Evolutionary conservation across 495 filamentous ascomycete species (phyloP).

Genomic region (Penicillium mononematosum): DNA sequence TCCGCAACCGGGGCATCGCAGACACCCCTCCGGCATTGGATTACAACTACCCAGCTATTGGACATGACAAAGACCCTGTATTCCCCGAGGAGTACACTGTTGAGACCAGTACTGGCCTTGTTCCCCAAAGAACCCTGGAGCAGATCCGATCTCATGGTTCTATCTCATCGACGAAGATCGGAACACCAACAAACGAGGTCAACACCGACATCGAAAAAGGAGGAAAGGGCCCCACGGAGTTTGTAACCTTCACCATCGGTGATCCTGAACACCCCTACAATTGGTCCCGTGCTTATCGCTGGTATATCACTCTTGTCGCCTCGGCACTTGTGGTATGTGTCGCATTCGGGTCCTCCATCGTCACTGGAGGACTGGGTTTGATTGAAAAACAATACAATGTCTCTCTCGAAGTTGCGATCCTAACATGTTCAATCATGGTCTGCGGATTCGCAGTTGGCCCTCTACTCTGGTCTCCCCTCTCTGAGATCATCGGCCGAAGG

Average conservation of each 20-base stretch:
- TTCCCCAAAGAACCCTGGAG: conserved; percentile 29
- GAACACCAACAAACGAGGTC: not conserved
- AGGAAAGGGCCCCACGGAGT: conserved; percentile 18
- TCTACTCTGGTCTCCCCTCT: conserved; percentile 61
- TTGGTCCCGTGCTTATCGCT: conserved; percentile 53
- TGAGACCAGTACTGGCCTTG: conserved; percentile 33
- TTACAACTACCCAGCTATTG: conserved; percentile 31
- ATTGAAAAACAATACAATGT: conserved; percentile 60
- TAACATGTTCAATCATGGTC: conserved; percentile 46
- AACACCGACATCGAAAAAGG: conserved; percentile 28
- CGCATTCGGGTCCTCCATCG: conserved; percentile 56
- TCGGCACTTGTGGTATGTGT: conserved; percentile 54
- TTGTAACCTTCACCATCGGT: conserved; percentile 37
- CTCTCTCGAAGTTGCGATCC: conserved; percentile 61
- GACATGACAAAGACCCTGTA: conserved; percentile 20
- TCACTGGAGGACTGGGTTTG: conserved; percentile 62
- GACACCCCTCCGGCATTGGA: conserved; percentile 24
- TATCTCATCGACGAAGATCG: conserved; percentile 5
- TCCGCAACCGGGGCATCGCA: conserved; percentile 22
- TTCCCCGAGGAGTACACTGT: conserved; percentile 38
- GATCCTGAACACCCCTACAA: conserved; percentile 55
- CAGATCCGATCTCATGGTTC: conserved; percentile 24
- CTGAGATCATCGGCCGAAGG: conserved; percentile 72
- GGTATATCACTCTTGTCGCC: conserved; percentile 55
- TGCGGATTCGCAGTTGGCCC: conserved; percentile 52